Conservation (phyloP, 768 basidiomycete genomes). For the Boletus insuetus region DNA sequence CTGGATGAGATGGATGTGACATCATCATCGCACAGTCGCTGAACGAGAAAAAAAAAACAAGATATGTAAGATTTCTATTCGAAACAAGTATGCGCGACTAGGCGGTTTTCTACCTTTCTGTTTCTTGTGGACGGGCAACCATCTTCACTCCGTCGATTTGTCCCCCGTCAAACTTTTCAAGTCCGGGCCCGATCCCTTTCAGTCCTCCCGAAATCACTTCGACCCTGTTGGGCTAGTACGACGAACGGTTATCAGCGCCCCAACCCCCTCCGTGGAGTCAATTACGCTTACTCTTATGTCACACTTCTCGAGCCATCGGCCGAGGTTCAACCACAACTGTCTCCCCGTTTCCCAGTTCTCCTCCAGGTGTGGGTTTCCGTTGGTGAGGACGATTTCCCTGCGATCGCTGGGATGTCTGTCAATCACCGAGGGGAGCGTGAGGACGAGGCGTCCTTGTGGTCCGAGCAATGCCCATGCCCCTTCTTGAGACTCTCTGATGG, state of each 20-base stretch:
- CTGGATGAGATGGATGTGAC: constrained; percentile 15
- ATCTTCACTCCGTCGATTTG: constrained; percentile 46
- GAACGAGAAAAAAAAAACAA: constrained; percentile 17
- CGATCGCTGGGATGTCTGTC: constrained; percentile 25
- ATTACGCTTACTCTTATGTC: constrained; percentile 28
- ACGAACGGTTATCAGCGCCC: not conserved
- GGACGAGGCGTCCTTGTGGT: constrained; percentile 36
- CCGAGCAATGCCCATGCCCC: constrained; percentile 36
- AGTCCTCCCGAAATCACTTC: constrained; percentile 43
- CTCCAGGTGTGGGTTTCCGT: constrained; percentile 33
- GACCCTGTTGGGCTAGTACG: constrained; percentile 40
- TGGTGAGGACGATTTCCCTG: constrained; percentile 30
- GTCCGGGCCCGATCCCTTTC: constrained; percentile 39
- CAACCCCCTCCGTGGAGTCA: not conserved
- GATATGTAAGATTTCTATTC: constrained; percentile 25
- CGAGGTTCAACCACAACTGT: constrained; percentile 29
- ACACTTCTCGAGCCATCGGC: constrained; percentile 30
- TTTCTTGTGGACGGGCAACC: constrained; percentile 43
- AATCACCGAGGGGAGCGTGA: constrained; percentile 34
- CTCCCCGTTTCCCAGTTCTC: constrained; percentile 35
- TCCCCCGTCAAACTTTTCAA: constrained; percentile 40
- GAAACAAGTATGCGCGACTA: constrained; percentile 17
- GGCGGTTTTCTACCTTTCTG: constrained; percentile 32
- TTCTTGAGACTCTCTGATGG: constrained; percentile 38
- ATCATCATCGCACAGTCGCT: constrained; percentile 23